Evolutionary conservation across 352 stramenopile genomes (phyloP), one percentile per base, ranked within the genome.

Genomic region (Pythium biforme): DNA sequence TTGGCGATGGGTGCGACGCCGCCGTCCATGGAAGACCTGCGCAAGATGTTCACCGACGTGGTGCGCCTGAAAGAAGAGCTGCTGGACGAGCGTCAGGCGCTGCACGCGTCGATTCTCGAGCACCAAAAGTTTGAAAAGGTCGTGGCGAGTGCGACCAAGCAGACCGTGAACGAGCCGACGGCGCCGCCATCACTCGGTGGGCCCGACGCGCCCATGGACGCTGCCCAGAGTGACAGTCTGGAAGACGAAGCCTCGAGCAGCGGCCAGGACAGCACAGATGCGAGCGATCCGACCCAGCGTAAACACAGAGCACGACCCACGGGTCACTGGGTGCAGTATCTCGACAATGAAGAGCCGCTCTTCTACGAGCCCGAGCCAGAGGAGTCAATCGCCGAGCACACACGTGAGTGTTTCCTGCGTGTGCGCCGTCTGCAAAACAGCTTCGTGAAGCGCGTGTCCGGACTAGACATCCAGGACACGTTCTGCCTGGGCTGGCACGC

Each of bases 31-130:
- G 62, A 63, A 5, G 40, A 66, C 27, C 52, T 66, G 4, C 64
- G 51, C 29, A 59, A 62, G 26, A 31, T 60, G 26, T 71, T 66
- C 26, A 27, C 34, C 2, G 34, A 57, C 11, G 40, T 40, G 3
- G 54, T 71, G 43, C 54, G 48, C 9, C 17, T 71, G 19, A 71
- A 66, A 43, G 64, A 71, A 52, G 47, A 58, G 25, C 57, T 71
- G 23, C 11, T 64, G 57, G 64, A 59, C 55, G 64, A 71, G 26
- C n/a, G 49, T 12, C 17, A 64, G 20, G 45, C 54, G 34, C 27
- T 71, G 46, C 51, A 62, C 20, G 39, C 54, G 8, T 59, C 52
- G 43, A 22, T 71, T 25, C 41, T 43, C 11, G 52, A 63, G 39
- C 64, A 59, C 48, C 54, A 66, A 27, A 63, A 64, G 31, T 71